Base-by-base conservation (phyloP, 257 asterid genomes). In the Ocimum tenuiflorum region DNA sequence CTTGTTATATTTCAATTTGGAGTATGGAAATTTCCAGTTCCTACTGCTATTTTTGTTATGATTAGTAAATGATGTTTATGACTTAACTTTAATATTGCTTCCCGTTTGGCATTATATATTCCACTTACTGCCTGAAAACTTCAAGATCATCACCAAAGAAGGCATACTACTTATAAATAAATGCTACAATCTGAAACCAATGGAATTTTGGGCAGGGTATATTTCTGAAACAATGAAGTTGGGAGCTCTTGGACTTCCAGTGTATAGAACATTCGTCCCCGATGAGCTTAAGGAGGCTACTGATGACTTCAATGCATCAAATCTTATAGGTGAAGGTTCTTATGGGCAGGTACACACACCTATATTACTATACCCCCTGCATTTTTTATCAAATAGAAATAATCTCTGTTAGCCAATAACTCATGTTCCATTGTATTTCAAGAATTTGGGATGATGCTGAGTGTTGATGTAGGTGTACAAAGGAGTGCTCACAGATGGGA, bases 281-380 rank as follows among this genome's bases (percentile, higher is more conserved):
- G 95, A 88, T 46, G 95, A 91, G 74, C 86, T 91, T 33, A 84
- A 76, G 79, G 96, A 88, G 82, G 98, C 96, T 18, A 83, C 98
- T 6, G 61, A 78, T 67, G 87, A 91, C 82, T 91, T 91, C 66
- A 77, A 75, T 59, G 46, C 62, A 6, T 48, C 68, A 42, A 79
- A 78, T 72, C 79, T 84, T 52, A 84, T 86, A 4, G 87, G 86
- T 6, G 85, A 81, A 75, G 86, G 89, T 12, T 80, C 91, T 58
- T 68, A 67, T 62, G 91, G 88, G 20, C 88, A 88, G 94, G 97
- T 91, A 78, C 20, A 4, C 6, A 24, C 31, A 1, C 4, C 1
- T 24, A 1, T 4, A 24, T 24, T 4, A 24, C 31, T 24, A 1
- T 24, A 1, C 3, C 31, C 31, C n/a, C n/a, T n/a, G n/a, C n/a